Percentiles rank a stretch among this genome's conserved stretches.
Conservation (phyloP, 306 rosid species). For the Glycine latifolia region DNA sequence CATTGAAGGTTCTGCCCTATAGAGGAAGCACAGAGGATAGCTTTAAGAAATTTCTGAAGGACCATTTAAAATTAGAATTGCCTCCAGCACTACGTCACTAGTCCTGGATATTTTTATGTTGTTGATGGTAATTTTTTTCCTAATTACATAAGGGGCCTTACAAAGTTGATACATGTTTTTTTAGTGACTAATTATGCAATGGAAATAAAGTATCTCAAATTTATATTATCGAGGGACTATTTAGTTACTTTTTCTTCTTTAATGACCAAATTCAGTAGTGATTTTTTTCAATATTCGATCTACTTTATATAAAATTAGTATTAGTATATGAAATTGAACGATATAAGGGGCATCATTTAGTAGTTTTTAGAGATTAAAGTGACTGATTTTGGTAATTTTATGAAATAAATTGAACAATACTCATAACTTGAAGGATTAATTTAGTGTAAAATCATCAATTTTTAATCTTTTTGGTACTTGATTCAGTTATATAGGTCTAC, state of each 20-base stretch:
- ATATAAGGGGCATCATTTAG: background rate
- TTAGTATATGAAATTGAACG: background rate
- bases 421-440: background rate
- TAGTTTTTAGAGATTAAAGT: background rate
- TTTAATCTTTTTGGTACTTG: background rate
- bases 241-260: background rate
- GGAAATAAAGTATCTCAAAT: background rate
- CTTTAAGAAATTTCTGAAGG: constrained; percentile 70
- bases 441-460: too few species aligned
- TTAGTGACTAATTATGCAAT: background rate
- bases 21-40: constrained; percentile 60
- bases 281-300: background rate
- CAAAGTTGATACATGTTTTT: background rate
- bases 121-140: background rate
- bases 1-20: constrained; percentile 57
- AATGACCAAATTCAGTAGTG: background rate
- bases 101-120: background rate
- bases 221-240: background rate
- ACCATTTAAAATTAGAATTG: constrained; percentile 46
- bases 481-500: background rate
- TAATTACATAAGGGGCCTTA: background rate
- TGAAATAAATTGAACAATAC: background rate
- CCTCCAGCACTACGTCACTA: constrained; percentile 30
- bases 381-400: background rate
- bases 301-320: background rate